Base-by-base conservation (phyloP, 2,329 filamentous ascomycete species). In the Colletotrichum shisoi region DNA sequence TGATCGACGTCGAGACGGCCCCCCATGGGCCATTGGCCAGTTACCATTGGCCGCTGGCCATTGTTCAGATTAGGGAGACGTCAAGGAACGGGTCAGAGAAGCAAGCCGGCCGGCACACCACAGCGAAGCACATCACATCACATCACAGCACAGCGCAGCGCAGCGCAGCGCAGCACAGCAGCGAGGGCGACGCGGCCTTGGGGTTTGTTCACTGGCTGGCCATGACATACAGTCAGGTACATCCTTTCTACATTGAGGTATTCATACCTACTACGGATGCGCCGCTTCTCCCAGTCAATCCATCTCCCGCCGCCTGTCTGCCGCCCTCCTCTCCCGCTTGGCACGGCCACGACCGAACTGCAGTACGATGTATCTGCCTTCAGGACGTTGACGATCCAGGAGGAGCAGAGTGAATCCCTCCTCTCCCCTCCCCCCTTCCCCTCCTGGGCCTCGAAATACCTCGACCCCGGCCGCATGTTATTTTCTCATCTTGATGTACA, bases 1-100 rank as follows among this genome's bases (percentile, higher is more conserved):
- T 51, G 61, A 67, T 67, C 61, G 64, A 64, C 64, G 61, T 58
- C 54, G 49, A 64, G 61, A 67, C 60, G 61, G 54, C 61, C 61
- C 61, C 61, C 60, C 61, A 51, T 53, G 24, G 40, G n/a, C 54
- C 7, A 8, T 31, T 8, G 7, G 27, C 27, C 27, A 31, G 8
- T 8, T 8, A 31, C 27, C 27, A 31, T 31, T 31, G 7, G 27
- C 27, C 27, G 8, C 27, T 31, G 27, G 27, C 7, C 53, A 58
- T 63, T 62, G 42, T 64, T 56, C 54, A 67, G 64, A 64, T 62
- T 56, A 67, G 49, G 61, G 58, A 67, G 64, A 49, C 48, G 24
- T 54, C n/a, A 24, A 44, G 48, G 64, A 67, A 67, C 37, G 24
- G 44, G 24, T n/a, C 31, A 44, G 44, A 54, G 48, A 67, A 67